A percentile compares a stretch with the other conserved stretches of the same genome.
Evolutionary conservation across 306 rosid species (phyloP).

Genomic region (Inga leiocalycina): DNA sequence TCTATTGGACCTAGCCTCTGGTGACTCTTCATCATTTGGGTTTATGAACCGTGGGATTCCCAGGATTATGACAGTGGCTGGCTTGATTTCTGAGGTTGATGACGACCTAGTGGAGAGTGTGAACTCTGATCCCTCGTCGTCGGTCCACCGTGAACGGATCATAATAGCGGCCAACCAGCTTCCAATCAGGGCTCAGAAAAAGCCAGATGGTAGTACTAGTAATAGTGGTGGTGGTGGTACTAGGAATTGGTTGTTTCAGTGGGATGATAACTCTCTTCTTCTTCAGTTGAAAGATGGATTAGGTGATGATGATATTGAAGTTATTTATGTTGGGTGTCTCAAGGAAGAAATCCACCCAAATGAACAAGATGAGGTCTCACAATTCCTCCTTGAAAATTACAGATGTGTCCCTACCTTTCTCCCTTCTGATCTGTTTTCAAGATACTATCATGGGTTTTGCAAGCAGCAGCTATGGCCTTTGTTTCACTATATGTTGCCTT

Average conservation of each 20-base stretch:
- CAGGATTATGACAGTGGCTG: conserved; percentile 66
- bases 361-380: conserved; percentile 77
- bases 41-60: conserved; percentile 55
- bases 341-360: conserved; percentile 64
- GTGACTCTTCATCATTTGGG: conserved; percentile 58
- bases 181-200: conserved; percentile 65
- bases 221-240: not conserved
- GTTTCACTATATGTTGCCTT: conserved; percentile 71
- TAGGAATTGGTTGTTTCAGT: conserved; percentile 59
- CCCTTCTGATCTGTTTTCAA: conserved; percentile 59
- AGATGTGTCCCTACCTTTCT: conserved; percentile 68
- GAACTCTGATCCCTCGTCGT: conserved; percentile 52
- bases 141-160: conserved; percentile 55
- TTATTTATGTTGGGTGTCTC: conserved; percentile 66
- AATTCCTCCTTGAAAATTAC: conserved; percentile 52
- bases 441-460: conserved; percentile 74
- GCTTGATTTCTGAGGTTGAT: conserved; percentile 59
- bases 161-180: conserved; percentile 76
- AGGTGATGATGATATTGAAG: conserved; percentile 71
- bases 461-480: conserved; percentile 76
- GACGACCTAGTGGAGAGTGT: conserved; percentile 52
- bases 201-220: conserved; percentile 22
- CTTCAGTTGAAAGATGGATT: conserved; percentile 73
- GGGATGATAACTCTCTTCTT: conserved; percentile 73
- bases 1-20: conserved; percentile 70